Evolutionary conservation across 257 asterid genomes (phyloP).

Genomic region (Rehmannia glutinosa): DNA sequence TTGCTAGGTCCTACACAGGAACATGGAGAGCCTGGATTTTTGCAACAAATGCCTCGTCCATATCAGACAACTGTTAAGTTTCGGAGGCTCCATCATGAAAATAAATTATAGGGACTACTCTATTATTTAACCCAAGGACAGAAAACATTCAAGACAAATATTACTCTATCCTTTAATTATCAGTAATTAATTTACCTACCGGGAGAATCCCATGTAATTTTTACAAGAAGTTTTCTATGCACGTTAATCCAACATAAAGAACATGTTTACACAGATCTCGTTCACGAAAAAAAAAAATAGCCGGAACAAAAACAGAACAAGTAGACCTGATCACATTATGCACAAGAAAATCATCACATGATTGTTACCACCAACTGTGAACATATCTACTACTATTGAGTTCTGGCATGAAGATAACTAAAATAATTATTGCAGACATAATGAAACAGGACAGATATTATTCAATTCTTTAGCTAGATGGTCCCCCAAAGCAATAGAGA

Average conservation of each 20-base stretch:
- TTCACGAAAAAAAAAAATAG: no score
- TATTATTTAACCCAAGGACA: background rate
- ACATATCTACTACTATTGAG: no score
- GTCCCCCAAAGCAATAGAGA: constrained; percentile 11
- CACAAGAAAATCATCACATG: no score
- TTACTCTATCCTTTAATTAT: background rate
- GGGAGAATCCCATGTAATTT: background rate
- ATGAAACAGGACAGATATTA: background rate
- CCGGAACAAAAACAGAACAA: no score
- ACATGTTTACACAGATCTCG: background rate
- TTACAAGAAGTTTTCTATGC: background rate
- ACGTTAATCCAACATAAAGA: background rate
- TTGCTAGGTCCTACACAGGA: constrained; percentile 13
- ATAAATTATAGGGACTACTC: constrained; percentile 12
- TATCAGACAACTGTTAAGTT: constrained; percentile 20
- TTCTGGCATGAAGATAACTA: no score
- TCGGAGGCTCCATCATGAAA: background rate
- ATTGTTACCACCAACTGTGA: no score
- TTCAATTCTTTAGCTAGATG: background rate
- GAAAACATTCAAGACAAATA: background rate
- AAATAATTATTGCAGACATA: no score
- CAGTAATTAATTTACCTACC: constrained; percentile 8
- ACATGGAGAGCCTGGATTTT: constrained; percentile 9
- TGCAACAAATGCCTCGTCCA: constrained; percentile 27
- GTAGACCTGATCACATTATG: no score